Evolutionary conservation across 2,329 filamentous ascomycete species (phyloP).

Genomic region (Corinectria fuckeliana): DNA sequence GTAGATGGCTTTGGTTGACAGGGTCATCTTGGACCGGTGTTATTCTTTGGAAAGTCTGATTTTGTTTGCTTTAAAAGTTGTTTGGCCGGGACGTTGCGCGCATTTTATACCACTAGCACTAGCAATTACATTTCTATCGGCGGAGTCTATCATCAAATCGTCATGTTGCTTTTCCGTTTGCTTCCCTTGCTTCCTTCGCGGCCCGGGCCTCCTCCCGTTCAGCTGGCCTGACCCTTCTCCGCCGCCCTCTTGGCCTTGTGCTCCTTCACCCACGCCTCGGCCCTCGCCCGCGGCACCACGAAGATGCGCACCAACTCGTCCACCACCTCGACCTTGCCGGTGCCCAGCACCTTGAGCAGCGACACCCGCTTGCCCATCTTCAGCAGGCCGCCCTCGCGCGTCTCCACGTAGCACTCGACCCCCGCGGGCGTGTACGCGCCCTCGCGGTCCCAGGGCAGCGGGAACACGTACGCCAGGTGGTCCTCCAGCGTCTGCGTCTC

Average conservation of each 20-base stretch:
- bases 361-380: conserved; percentile 88
- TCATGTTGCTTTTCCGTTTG: conserved; percentile 17
- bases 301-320: conserved; percentile 86
- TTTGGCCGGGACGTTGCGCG: background rate
- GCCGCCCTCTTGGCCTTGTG: conserved; percentile 77
- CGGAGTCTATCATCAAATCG: conserved; percentile 8
- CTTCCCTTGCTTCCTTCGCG: conserved; percentile 8
- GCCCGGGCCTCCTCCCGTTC: background rate
- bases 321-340: conserved; percentile 83
- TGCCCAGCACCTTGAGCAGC: conserved; percentile 74
- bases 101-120: conserved; percentile 15
- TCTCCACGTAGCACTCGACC: conserved; percentile 93
- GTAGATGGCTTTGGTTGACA: background rate
- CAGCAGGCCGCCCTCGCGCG: conserved; percentile 76
- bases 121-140: conserved; percentile 14
- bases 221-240: conserved; percentile 42
- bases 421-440: conserved; percentile 67
- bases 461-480: conserved; percentile 86
- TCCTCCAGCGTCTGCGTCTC: conserved; percentile 78
- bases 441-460: conserved; percentile 81
- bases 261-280: conserved; percentile 79
- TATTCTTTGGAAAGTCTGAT: background rate
- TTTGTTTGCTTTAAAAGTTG: background rate
- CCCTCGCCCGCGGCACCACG: conserved; percentile 75
- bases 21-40: conserved; percentile 4